Percentiles rank a stretch among this genome's conserved stretches.
phyloP scores from a whole-genome alignment of 176 grass and related monocot species.

The Aegilops umbellulata region DNA sequence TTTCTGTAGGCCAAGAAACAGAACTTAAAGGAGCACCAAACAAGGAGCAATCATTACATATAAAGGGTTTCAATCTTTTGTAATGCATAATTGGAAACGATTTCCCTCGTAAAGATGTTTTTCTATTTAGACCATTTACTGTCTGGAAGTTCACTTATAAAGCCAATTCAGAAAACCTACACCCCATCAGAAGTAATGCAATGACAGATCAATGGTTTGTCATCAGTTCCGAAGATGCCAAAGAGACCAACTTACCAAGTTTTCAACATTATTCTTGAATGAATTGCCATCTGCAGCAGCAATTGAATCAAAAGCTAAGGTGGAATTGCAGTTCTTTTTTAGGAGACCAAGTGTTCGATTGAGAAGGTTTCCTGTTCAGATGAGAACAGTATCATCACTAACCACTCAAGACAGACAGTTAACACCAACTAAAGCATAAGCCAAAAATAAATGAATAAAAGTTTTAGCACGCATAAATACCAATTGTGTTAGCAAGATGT shows the following conservation, averaged over 20 bases:
- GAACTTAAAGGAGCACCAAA: slow-evolving; percentile 15
- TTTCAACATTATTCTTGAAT: slow-evolving; percentile 66
- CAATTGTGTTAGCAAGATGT: slow-evolving; percentile 95
- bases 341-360: slow-evolving; percentile 91
- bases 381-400: slow-evolving; percentile 16
- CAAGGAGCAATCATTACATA: background rate
- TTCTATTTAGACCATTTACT: slow-evolving; percentile 5
- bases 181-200: background rate
- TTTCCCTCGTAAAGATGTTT: background rate
- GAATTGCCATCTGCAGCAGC: slow-evolving; percentile 66
- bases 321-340: slow-evolving; percentile 94
- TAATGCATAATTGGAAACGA: background rate
- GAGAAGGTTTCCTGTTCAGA: slow-evolving; percentile 84
- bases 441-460: background rate
- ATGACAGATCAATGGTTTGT: slow-evolving; percentile 7
- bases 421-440: slow-evolving; percentile 15
- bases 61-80: background rate
- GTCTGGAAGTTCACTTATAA: background rate
- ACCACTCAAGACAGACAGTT: background rate
- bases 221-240: background rate
- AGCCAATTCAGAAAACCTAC: background rate
- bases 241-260: slow-evolving; percentile 53
- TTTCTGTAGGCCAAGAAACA: slow-evolving; percentile 7
- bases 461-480: slow-evolving; percentile 40
- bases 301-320: slow-evolving; percentile 63